A percentile compares a stretch with the other conserved stretches of the same genome.
Evolutionary conservation across 176 grass and related monocot genomes (phyloP).

Genomic region (Carex myosuroides): DNA sequence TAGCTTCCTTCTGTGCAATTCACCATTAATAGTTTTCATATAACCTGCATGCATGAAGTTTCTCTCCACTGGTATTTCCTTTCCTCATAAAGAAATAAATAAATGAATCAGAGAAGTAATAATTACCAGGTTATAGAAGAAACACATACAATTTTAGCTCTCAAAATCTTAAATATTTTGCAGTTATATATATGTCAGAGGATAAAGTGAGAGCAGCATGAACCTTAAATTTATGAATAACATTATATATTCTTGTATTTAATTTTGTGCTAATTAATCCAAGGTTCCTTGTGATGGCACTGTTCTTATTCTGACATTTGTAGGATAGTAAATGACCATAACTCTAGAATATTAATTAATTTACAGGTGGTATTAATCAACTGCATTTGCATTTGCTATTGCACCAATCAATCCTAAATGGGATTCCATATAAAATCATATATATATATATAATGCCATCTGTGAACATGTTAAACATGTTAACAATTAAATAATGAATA

Average conservation of each 20-base stretch:
- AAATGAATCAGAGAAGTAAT: not conserved
- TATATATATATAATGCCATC: too few species aligned
- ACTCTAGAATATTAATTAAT: too few species aligned
- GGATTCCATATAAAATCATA: too few species aligned
- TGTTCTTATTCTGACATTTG: not conserved
- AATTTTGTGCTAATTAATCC: not conserved
- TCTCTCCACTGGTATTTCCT: not conserved
- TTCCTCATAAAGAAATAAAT: not conserved
- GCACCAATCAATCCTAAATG: too few species aligned
- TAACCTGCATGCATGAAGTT: not conserved
- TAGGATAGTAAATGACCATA: too few species aligned
- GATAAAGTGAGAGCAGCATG: not conserved
- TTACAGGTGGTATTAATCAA: too few species aligned
- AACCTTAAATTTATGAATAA: not conserved
- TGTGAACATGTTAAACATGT: too few species aligned
- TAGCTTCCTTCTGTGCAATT: too few species aligned
- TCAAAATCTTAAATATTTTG: not conserved
- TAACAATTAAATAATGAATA: too few species aligned
- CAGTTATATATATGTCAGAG: not conserved
- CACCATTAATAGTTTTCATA: too few species aligned
- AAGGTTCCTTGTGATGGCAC: not conserved
- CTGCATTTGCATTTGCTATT: too few species aligned
- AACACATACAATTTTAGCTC: not conserved
- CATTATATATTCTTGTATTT: not conserved
- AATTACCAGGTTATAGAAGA: not conserved